A percentile compares a stretch with the other conserved stretches of the same genome.
Evolutionary conservation across 768 basidiomycete genomes (phyloP).

Genomic region (Boletellus ananas): DNA sequence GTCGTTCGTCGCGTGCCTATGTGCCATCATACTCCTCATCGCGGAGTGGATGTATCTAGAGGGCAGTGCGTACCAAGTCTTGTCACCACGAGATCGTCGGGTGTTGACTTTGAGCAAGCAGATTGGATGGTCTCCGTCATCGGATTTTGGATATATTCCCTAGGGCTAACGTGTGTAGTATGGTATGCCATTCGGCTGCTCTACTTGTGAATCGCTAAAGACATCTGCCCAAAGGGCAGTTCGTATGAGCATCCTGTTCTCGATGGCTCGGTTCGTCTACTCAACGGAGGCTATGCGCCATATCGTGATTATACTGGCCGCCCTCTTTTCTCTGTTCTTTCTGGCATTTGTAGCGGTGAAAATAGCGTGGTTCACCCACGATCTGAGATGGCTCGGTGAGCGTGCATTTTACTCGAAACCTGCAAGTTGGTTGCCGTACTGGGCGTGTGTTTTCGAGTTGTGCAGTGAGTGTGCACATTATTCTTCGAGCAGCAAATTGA

Average conservation of each 20-base stretch:
- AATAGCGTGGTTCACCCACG: slow-evolving; percentile 9
- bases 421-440: background rate
- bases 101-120: background rate
- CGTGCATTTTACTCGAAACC: background rate
- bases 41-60: slow-evolving; percentile 13
- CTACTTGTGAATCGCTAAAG: background rate
- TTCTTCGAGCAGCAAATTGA: background rate
- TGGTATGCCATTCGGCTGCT: slow-evolving; percentile 12
- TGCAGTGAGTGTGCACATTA: slow-evolving; percentile 11
- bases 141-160: slow-evolving; percentile 13
- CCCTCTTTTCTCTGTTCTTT: slow-evolving; percentile 10
- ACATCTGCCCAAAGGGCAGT: slow-evolving; percentile 13
- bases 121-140: slow-evolving; percentile 4
- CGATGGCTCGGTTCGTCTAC: slow-evolving; percentile 19
- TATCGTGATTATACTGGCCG: slow-evolving; percentile 6
- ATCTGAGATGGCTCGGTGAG: slow-evolving; percentile 6
- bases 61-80: slow-evolving; percentile 12
- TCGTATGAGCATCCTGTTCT: slow-evolving; percentile 20
- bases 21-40: slow-evolving; percentile 3
- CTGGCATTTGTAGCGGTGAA: slow-evolving; percentile 3
- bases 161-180: slow-evolving; percentile 3
- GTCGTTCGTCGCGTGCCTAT: slow-evolving; percentile 8
- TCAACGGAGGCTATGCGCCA: slow-evolving; percentile 4
- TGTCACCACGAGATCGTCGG: background rate
- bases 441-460: slow-evolving; percentile 10